phyloP scores from a whole-genome alignment of 2,329 filamentous ascomycete genomes.

The Thyridium curvatum region DNA sequence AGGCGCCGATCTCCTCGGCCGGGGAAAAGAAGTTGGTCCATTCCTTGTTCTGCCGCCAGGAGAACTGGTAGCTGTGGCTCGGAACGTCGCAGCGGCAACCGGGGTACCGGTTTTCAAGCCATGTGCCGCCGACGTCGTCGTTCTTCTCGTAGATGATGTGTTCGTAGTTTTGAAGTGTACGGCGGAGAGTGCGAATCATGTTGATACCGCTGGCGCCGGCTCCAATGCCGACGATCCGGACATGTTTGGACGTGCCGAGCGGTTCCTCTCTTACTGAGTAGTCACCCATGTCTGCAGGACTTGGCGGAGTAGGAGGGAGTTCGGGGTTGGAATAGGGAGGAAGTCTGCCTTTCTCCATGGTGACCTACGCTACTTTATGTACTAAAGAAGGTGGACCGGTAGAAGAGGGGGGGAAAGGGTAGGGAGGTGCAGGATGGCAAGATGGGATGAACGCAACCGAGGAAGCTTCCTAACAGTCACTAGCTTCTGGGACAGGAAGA shows the following conservation, averaged over 20 bases:
- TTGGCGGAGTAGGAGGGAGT: background rate
- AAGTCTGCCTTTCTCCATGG: too few relatives aligned
- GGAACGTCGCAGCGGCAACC: constrained; percentile 52
- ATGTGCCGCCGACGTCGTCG: constrained; percentile 47
- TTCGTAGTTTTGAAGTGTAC: constrained; percentile 33
- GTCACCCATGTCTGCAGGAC: background rate
- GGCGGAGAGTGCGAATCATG: constrained; percentile 36
- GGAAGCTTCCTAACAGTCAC: too few relatives aligned
- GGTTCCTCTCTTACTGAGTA: constrained; percentile 10
- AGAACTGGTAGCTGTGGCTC: constrained; percentile 57
- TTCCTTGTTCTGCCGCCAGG: constrained; percentile 51
- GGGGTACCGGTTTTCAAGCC: constrained; percentile 53
- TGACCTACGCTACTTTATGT: too few relatives aligned
- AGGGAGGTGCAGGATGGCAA: background rate
- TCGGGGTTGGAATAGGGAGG: too few relatives aligned
- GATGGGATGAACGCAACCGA: too few relatives aligned
- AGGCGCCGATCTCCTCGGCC: constrained; percentile 48
- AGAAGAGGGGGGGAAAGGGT: too few relatives aligned
- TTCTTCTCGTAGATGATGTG: constrained; percentile 52
- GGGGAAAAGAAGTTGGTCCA: constrained; percentile 54
- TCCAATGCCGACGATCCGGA: constrained; percentile 37
- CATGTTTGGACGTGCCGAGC: constrained; percentile 20
- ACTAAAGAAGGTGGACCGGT: too few relatives aligned
- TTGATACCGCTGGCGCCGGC: constrained; percentile 38
- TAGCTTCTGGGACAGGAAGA: too few relatives aligned